Evolutionary conservation across 176 grass and related monocot genomes (phyloP), one percentile per base, ranked within the genome.

Genomic region (Stipa capillata): DNA sequence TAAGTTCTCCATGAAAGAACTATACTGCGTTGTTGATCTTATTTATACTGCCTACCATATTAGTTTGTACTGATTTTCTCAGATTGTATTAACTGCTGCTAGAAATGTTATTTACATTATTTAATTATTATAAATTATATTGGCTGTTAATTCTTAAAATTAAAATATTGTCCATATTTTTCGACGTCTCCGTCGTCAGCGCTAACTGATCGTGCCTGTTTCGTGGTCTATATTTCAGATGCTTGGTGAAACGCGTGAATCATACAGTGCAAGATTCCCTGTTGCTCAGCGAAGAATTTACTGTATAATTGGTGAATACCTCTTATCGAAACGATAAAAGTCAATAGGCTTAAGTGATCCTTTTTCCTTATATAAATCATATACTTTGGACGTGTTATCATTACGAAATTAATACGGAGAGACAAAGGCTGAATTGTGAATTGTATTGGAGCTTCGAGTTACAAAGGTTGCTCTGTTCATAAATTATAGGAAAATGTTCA

Each of bases 141-240:
- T n/a, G n/a, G n/a, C n/a, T n/a, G n/a, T n/a, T n/a, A n/a, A n/a
- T n/a, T n/a, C n/a, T n/a, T n/a, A n/a, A n/a, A n/a, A n/a, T n/a
- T n/a, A n/a, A n/a, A n/a, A n/a, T n/a, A n/a, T n/a, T n/a, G n/a
- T n/a, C n/a, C n/a, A n/a, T n/a, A n/a, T n/a, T n/a, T n/a, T n/a
- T n/a, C n/a, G n/a, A n/a, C n/a, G n/a, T n/a, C 14, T 84, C 76
- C 25, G 69, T 94, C 44, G 47, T 18, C 69, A 21, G 39, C 27
- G 14, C 77, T 9, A 80, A 4, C 24, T 87, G 64, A 84, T 61
- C 18, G 12, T 47, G 12, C 10, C 31, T 29, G 17, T 36, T 82
- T 45, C 8, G 15, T 14, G 34, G 9, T 52, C 25, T 20, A 47
- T 0, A 44, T 24, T 29, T 41, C 16, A 28, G 31, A 77, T 77